Evolutionary conservation across 768 basidiomycete species (phyloP), one percentile per base, ranked within the genome.

Genomic region (Auricularia sp.): DNA sequence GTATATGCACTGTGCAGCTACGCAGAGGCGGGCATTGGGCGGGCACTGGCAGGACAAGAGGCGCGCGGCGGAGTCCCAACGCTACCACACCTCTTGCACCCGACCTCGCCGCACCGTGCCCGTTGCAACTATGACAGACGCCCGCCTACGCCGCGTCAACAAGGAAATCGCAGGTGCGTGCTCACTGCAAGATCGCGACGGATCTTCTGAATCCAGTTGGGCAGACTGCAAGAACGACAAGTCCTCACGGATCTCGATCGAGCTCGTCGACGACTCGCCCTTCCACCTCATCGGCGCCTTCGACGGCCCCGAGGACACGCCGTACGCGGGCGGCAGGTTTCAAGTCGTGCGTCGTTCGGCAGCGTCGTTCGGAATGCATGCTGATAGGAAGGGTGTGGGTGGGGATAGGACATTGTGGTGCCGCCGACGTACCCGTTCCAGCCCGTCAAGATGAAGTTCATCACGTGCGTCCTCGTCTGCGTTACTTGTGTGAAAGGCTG

Each of bases 371-470:
- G 45, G n/a, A 63, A 24, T 61, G 39, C 34, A 42, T 42, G 39
- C 39, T 42, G 3, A 42, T 14, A 14, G 39, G 13, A 14, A 42
- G 39, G 39, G 39, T 42, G 0, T 24, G 34, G 14, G n/a, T 42
- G 29, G 39, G 35, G 18, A 56, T 70, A 93, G 92, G 94, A 98
- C 72, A 98, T 98, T 69, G 81, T 88, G 21, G 92, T 98, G 70
- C 94, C 94, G 7, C 92, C 94, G 54, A 85, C 91, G 61, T 93
- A 93, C 73, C 92, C 90, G 18, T 92, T 94, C 75, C 90, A 94
- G 73, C 94, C 96, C 0, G 89, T 95, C 63, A 97, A 98, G 82
- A 97, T 98, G 93, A 95, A 94, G 74, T 98, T 98, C 77, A 86
- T 96, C 67, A 98, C 95, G 44, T 78, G 45, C 65, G 77, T 74